Evolutionary conservation across 2,329 filamentous ascomycete genomes (phyloP).

Genomic region (Trichoderma harzianum): DNA sequence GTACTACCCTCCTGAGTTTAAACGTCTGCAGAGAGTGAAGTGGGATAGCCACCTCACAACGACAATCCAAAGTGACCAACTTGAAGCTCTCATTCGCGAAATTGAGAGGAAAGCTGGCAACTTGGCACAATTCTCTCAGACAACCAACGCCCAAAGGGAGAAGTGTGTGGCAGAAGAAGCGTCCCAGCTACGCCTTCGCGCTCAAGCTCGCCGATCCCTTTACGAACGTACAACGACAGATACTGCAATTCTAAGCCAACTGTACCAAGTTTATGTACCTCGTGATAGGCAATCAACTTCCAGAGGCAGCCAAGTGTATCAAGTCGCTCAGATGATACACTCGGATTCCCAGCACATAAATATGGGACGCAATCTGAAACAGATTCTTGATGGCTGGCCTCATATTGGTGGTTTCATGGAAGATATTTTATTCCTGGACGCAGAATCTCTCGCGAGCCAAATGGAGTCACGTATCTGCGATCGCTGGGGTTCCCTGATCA

Average conservation of each 20-base stretch:
- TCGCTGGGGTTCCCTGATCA: background rate
- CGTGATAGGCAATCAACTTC: background rate
- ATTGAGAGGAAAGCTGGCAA: background rate
- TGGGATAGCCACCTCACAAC: conserved; percentile 35
- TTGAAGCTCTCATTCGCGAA: background rate
- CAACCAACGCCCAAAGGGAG: background rate
- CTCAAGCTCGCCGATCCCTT: background rate
- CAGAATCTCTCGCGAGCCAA: too few species aligned
- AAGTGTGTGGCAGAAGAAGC: background rate
- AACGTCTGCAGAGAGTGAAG: conserved; percentile 33
- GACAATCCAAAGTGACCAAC: conserved; percentile 37
- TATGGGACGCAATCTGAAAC: background rate
- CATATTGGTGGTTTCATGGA: background rate
- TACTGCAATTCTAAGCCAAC: background rate
- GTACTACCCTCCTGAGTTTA: conserved; percentile 37
- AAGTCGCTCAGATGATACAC: background rate
- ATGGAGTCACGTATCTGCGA: too few species aligned
- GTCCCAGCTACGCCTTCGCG: conserved; percentile 1
- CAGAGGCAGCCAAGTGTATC: background rate
- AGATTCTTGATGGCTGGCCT: background rate
- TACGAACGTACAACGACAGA: background rate
- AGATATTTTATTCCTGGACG: too few species aligned
- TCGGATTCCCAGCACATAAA: background rate
- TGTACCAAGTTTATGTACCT: background rate
- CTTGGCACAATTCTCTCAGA: background rate